A percentile compares a stretch with the other conserved stretches of the same genome.
phyloP scores from a whole-genome alignment of 257 asterid species.

The Solanum virginianum region DNA sequence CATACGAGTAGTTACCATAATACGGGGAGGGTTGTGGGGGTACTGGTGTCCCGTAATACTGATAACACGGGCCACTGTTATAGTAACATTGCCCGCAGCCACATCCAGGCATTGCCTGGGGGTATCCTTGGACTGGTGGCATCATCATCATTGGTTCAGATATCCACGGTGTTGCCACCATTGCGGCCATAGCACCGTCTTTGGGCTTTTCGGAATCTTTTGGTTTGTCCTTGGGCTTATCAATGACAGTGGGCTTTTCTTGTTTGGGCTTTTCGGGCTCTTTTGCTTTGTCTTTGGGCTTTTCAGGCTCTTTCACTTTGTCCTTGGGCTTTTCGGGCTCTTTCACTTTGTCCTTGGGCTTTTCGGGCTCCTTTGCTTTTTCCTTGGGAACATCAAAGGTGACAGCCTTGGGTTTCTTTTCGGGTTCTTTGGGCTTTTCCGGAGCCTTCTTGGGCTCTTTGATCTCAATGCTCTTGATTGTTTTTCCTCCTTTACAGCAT shows the following conservation, averaged over 20 bases:
- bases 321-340: slow-evolving; percentile 14
- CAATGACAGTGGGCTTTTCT: background rate
- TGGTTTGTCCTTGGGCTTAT: background rate
- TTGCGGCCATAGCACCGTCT: background rate
- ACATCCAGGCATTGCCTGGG: slow-evolving; percentile 21
- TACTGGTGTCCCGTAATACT: slow-evolving; percentile 34
- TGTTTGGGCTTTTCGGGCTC: slow-evolving; percentile 6
- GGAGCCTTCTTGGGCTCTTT: slow-evolving; percentile 8
- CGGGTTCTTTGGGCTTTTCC: slow-evolving; percentile 17
- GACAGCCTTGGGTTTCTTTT: slow-evolving; percentile 13
- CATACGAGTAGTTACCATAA: slow-evolving; percentile 18
- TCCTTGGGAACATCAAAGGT: slow-evolving; percentile 16
- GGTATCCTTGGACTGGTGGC: slow-evolving; percentile 30
- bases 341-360: slow-evolving; percentile 5
- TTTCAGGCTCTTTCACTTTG: background rate
- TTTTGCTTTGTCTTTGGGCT: slow-evolving; percentile 4
- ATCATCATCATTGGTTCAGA: slow-evolving; percentile 10
- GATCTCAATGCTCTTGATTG: slow-evolving; percentile 55
- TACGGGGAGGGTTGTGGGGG: slow-evolving; percentile 28
- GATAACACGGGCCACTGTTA: slow-evolving; percentile 31
- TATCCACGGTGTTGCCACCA: slow-evolving; percentile 3
- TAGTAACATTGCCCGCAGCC: slow-evolving; percentile 30
- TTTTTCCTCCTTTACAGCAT: slow-evolving; percentile 38
- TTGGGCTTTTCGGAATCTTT: background rate
- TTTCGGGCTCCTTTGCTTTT: too few species aligned